Evolutionary conservation across 495 filamentous ascomycete genomes (phyloP), one percentile per base, ranked within the genome.

Genomic region (Chlorociboria aeruginascens): DNA sequence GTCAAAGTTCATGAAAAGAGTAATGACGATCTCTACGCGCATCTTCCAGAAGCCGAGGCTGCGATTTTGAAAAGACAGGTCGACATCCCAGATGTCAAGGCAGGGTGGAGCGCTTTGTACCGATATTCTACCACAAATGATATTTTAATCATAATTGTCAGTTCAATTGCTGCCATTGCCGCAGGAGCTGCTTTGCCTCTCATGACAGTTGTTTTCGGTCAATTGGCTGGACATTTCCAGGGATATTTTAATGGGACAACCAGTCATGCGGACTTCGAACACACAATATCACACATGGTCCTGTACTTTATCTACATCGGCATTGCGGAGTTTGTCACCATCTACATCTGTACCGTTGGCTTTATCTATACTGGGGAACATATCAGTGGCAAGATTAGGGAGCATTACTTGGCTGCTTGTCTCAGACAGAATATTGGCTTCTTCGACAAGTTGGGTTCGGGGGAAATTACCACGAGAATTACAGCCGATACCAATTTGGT

Each of bases 341-440:
- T 88, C 40, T 96, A 95, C 59, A 64, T 89, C 46, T 74, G 79
- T 16, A 95, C 87, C 1, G 80, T 90, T 17, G 86, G 85, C 3
- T 96, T 92, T 67, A 93, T 95, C 57, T 95, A 96, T 60, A 86
- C 84, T 0, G 92, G 90, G 47, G 92, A 97, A 62, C 83, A 93
- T 55, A 75, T 90, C 57, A 81, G 83, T 20, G 78, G 78, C 53
- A 89, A 89, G 67, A 86, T 95, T 54, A 78, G 89, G 39, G 79
- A 87, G 60, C 76, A 83, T 45, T 95, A 95, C 62, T 74, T 95
- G 3, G 69, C 75, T 49, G 85, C 86, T 39, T 89, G 89, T 56
- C 69, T 95, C 69, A 77, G 80, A 36, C 89, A 95, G 60, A 95
- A 95, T 63, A 86, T 95, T 59, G 89, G 78, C 43, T 94, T 87